phyloP scores from a whole-genome alignment of 257 asterid species.

The Solanum clarkiae region DNA sequence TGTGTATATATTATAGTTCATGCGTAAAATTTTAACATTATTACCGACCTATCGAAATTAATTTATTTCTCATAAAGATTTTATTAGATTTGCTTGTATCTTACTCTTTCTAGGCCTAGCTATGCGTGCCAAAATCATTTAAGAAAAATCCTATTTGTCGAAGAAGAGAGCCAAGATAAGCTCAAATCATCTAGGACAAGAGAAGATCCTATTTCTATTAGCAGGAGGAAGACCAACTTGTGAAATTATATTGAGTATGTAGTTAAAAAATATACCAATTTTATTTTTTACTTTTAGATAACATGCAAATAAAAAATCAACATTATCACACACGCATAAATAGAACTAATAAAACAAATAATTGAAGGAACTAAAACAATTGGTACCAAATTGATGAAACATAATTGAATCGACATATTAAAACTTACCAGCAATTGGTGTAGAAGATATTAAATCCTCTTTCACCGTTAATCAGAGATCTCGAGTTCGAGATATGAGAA shows the following conservation, averaged over 20 bases:
- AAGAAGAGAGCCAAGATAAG: too few relatives aligned
- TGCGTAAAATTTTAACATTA: too few relatives aligned
- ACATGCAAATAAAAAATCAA: not conserved
- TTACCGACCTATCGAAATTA: too few relatives aligned
- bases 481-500: not conserved
- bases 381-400: not conserved
- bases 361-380: not conserved
- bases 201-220: too few relatives aligned
- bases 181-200: too few relatives aligned
- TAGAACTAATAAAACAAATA: not conserved
- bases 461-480: not conserved
- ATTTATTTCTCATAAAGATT: too few relatives aligned
- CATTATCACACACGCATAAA: not conserved
- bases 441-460: not conserved
- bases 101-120: too few relatives aligned
- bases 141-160: too few relatives aligned
- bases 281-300: not conserved
- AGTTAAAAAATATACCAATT: not conserved
- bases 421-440: not conserved
- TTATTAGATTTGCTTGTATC: too few relatives aligned
- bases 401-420: not conserved
- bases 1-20: too few relatives aligned
- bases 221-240: too few relatives aligned
- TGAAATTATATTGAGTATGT: not conserved
- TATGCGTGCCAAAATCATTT: too few relatives aligned